phyloP scores from a whole-genome alignment of 495 filamentous ascomycete genomes.

The Neurospora sp. region DNA sequence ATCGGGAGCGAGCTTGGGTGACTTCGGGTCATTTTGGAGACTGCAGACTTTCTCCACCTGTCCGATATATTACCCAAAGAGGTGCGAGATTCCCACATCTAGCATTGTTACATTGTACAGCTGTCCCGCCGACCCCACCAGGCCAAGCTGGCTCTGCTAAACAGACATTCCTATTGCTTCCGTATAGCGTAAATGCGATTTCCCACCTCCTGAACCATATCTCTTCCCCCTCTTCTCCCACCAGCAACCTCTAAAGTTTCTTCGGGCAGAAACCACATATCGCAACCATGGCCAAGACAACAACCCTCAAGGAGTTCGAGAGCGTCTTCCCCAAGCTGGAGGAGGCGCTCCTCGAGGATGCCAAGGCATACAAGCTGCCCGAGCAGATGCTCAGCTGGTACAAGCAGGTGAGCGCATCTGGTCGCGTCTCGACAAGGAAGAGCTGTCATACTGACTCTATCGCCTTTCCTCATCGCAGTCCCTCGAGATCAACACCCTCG shows the following conservation, averaged over 20 bases:
- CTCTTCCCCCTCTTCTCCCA: not conserved
- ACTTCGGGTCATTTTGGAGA: not conserved
- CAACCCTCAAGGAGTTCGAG: constrained; percentile 78
- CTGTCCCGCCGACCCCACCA: not conserved
- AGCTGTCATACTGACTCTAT: constrained; percentile 10
- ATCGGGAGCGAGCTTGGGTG: not conserved
- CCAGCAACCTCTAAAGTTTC: not conserved
- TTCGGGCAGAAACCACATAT: not conserved
- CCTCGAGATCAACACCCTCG: constrained; percentile 74
- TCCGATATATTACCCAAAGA: not conserved
- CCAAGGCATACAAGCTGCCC: constrained; percentile 70
- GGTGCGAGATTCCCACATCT: not conserved
- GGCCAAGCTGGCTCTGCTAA: not conserved
- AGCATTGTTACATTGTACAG: not conserved
- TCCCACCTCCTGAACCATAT: not conserved
- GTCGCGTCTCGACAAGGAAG: not conserved
- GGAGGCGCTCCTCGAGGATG: constrained; percentile 64
- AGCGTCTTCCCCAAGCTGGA: constrained; percentile 71
- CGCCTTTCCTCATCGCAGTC: constrained; percentile 38
- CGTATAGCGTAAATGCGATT: not conserved
- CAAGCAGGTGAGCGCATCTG: constrained; percentile 50
- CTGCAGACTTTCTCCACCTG: not conserved
- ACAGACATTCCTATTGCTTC: not conserved
- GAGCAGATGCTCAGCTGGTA: constrained; percentile 79
- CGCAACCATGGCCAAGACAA: constrained; percentile 50